Evolutionary conservation across 306 rosid species (phyloP).

Genomic region (Sesbania bispinosa): DNA sequence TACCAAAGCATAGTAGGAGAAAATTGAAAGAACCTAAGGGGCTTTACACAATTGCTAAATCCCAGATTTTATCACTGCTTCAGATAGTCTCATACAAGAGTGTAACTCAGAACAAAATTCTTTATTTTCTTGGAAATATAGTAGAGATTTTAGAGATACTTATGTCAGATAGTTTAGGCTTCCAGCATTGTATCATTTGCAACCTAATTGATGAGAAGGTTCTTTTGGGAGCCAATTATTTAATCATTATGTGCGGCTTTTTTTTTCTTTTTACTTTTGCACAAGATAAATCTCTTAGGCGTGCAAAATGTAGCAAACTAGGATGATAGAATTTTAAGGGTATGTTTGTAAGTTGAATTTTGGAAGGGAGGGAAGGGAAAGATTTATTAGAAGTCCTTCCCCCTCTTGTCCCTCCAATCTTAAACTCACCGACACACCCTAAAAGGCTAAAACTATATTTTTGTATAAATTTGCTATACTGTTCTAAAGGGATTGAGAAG

Average conservation of each 20-base stretch:
- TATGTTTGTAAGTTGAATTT: too few relatives aligned
- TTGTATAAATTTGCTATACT: background rate
- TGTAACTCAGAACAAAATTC: background rate
- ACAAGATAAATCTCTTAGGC: too few relatives aligned
- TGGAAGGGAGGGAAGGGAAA: too few relatives aligned
- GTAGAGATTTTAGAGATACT: constrained; percentile 2
- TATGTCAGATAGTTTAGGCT: background rate
- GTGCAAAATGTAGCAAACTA: too few relatives aligned
- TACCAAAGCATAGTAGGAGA: background rate
- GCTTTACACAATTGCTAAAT: background rate
- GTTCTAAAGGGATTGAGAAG: background rate
- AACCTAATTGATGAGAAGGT: background rate
- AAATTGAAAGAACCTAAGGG: background rate
- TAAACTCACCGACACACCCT: too few relatives aligned
- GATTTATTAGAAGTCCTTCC: too few relatives aligned
- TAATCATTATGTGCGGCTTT: too few relatives aligned
- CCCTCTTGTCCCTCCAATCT: too few relatives aligned
- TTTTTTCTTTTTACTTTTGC: background rate
- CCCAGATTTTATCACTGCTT: background rate
- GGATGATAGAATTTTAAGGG: too few relatives aligned
- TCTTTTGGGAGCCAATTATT: background rate
- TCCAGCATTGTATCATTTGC: background rate
- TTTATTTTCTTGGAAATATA: constrained; percentile 1
- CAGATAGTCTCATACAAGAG: background rate
- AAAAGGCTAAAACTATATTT: too few relatives aligned